Evolutionary conservation across 148 eudicot species (phyloP).

Genomic region (Nyssa sinensis): DNA sequence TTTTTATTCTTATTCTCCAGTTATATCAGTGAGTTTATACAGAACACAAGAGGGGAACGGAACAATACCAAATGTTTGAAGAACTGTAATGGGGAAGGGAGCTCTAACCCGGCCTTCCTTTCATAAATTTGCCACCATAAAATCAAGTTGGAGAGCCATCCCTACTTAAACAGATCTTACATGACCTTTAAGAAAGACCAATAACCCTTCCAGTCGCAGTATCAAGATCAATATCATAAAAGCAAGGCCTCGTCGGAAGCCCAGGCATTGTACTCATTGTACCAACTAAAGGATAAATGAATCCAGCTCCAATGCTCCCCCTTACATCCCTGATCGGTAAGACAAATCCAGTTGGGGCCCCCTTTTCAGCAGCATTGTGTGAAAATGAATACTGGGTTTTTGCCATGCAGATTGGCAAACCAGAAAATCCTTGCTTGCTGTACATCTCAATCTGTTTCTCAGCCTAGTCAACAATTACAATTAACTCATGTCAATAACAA

Average conservation of each 20-base stretch:
- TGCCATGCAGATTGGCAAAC: conserved; percentile 97
- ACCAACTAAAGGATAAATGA: conserved; percentile 92
- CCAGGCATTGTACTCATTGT: conserved; percentile 99
- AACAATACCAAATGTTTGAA: neutral
- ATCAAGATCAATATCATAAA: conserved; percentile 91
- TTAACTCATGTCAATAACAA: conserved; percentile 10
- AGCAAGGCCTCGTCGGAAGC: conserved; percentile 98
- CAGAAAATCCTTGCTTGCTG: conserved; percentile 80
- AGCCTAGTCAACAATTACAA: conserved; percentile 41
- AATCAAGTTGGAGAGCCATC: neutral
- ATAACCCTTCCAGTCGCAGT: conserved; percentile 78
- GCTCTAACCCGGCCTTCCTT: neutral
- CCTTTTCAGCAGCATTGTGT: conserved; percentile 70
- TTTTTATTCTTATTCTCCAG: neutral
- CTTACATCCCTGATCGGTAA: conserved; percentile 91
- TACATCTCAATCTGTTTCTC: conserved; percentile 95
- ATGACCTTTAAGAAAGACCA: conserved; percentile 69
- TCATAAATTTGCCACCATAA: neutral
- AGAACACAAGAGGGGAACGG: neutral
- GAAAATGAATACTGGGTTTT: conserved; percentile 98
- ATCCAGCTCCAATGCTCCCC: conserved; percentile 97
- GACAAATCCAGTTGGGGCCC: conserved; percentile 86
- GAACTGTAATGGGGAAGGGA: neutral
- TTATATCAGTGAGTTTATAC: neutral
- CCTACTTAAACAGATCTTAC: neutral